These are phyloP conservation scores for Trichoderma asperelloides DNA, from an alignment of 495 filamentous ascomycete species.

Conservation along the genomic window DNA sequence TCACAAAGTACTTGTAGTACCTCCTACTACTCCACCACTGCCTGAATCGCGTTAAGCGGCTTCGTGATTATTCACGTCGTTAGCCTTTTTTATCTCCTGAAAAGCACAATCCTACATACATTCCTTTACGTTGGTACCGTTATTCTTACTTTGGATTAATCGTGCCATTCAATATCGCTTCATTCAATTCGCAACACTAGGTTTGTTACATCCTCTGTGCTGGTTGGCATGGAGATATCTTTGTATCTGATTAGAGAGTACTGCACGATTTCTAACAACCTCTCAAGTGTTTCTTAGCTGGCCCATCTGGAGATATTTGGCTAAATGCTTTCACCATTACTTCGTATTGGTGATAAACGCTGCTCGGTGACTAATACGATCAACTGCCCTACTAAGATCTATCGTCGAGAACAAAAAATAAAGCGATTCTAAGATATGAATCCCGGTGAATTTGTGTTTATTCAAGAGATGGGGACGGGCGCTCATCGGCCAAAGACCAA, in stretches of 20 bases:
- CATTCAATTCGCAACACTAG: background rate
- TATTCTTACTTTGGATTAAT: background rate
- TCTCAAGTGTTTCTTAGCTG: background rate
- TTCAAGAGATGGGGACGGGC: background rate
- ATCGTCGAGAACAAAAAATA: background rate
- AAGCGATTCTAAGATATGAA: background rate
- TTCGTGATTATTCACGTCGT: background rate
- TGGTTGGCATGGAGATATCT: background rate
- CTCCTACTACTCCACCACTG: background rate
- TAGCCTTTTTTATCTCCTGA: background rate
- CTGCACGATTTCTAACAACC: background rate
- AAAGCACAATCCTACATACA: background rate
- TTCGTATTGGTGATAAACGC: background rate
- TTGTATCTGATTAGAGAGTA: background rate
- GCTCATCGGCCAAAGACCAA: background rate
- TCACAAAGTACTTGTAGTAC: too few relatives aligned
- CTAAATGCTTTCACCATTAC: too few relatives aligned
- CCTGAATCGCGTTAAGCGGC: background rate
- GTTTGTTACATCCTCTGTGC: background rate
- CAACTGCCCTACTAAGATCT: background rate
- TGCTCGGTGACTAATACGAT: background rate
- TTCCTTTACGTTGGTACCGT: background rate
- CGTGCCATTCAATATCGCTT: background rate
- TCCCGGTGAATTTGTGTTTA: background rate
- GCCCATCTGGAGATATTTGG: background rate